These are phyloP conservation scores for Diaporthe sp. DNA, from an alignment of 2,329 filamentous ascomycete species.

Conservation along the genomic window DNA sequence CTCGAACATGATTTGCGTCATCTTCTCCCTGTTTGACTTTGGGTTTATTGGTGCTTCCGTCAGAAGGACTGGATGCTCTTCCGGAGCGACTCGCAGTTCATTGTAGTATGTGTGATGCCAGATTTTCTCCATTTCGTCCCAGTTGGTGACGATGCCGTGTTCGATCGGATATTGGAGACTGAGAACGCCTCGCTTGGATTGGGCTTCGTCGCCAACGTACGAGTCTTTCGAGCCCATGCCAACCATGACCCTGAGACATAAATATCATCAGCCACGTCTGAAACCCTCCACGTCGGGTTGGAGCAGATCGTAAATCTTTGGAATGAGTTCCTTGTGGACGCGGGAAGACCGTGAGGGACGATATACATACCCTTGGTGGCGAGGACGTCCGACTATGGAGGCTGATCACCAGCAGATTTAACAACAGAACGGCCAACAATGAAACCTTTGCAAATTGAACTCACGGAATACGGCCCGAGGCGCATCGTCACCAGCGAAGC, in stretches of 20 bases:
- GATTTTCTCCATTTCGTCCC: slow-evolving; percentile 99
- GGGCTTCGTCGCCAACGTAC: slow-evolving; percentile 99
- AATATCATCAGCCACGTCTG: slow-evolving; percentile 58
- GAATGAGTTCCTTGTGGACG: background rate
- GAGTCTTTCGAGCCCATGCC: slow-evolving; percentile 99
- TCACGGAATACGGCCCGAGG: slow-evolving; percentile 99
- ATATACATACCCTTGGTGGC: slow-evolving; percentile 99
- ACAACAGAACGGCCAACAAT: slow-evolving; percentile 37
- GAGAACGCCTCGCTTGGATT: slow-evolving; percentile 99
- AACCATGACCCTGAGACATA: slow-evolving; percentile 85
- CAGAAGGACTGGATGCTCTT: slow-evolving; percentile 99
- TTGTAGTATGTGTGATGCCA: slow-evolving; percentile 99
- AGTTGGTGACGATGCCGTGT: slow-evolving; percentile 99
- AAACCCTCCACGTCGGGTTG: rapidly evolving
- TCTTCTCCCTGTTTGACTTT: slow-evolving; percentile 99
- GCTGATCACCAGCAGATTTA: slow-evolving; percentile 66
- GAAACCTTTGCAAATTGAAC: slow-evolving; percentile 60
- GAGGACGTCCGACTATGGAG: slow-evolving; percentile 99
- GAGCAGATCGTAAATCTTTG: background rate
- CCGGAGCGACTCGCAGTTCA: slow-evolving; percentile 98
- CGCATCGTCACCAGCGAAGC: slow-evolving; percentile 99
- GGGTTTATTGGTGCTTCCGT: slow-evolving; percentile 99
- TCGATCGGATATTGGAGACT: slow-evolving; percentile 99
- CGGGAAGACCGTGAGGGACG: slow-evolving; percentile 61
- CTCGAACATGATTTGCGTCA: slow-evolving; percentile 99